Evolutionary conservation across 306 rosid genomes (phyloP), one percentile per base, ranked within the genome.

Genomic region (Carpinus viminea): DNA sequence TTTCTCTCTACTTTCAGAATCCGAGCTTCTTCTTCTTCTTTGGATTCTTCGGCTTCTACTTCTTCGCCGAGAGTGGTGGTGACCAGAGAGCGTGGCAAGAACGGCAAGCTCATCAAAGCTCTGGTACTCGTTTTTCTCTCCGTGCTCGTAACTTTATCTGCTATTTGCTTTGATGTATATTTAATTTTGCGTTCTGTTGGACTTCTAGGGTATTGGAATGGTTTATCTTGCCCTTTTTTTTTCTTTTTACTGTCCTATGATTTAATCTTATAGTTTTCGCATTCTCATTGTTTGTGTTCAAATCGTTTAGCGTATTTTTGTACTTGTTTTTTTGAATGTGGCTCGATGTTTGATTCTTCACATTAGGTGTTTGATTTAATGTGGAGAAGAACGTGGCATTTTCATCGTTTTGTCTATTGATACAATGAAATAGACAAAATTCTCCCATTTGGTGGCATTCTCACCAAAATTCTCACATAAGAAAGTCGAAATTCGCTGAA

Each of bases 31-130:
- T 74, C 80, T 41, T 81, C 86, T 16, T 77, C 71, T 54, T 84
- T 83, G 12, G 50, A 78, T 5, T 52, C 80, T 56, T 79, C 76
- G 12, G 47, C 79, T 61, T 75, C 90, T 2, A 70, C 73, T 87
- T 71, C 38, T 41, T 15, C 76, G 1, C 96, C 88, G 7, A 83
- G 83, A 73, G 99, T 96, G 34, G 94, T 96, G 60, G 98, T 91
- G 72, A 96, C 99, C 74, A 91, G 99, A 87, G 98, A 96, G 87
- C 98, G 90, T 7, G 99, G 99, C 87, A 93, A 96, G 89, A 96
- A 96, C 68, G 86, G 83, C 81, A 96, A 96, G 89, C 98, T 96
- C 70, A 87, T 96, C 86, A 56, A 73, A 54, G 91, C 93, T 83
- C 88, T 96, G 96, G 99, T 96, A 66, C 26, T 62, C 55, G 8